Conservation (phyloP, 108 stramenopile genomes). For the Schizochytrium sp. region DNA sequence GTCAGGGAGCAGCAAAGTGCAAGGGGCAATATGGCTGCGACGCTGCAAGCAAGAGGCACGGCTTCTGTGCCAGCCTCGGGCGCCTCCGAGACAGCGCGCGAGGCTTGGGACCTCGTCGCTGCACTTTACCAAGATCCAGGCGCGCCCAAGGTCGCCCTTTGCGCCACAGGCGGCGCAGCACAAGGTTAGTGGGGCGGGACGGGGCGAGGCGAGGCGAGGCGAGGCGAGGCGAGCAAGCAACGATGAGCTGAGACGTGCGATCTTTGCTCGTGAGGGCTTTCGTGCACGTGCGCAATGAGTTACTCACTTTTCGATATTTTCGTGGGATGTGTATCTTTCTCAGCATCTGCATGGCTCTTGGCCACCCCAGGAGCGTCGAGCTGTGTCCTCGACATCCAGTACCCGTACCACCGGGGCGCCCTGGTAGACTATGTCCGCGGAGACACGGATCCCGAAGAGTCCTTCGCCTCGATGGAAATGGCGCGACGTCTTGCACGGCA, state of each 20-base stretch:
- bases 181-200: background rate
- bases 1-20: too few species aligned
- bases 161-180: constrained; percentile 9
- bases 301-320: too few species aligned
- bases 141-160: background rate
- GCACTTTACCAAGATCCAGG: background rate
- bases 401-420: background rate
- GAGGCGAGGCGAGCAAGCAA: too few species aligned
- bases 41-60: too few species aligned
- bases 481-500: background rate
- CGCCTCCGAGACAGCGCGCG: background rate
- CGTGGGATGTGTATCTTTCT: too few species aligned
- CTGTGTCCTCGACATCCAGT: background rate
- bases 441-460: background rate
- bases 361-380: background rate
- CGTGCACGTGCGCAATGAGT: too few species aligned
- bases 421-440: background rate
- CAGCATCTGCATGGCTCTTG: background rate
- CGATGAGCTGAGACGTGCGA: too few species aligned
- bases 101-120: background rate
- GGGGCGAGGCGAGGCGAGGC: too few species aligned
- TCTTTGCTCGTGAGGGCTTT: too few species aligned
- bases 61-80: too few species aligned
- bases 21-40: too few species aligned
- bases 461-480: background rate